Conservation (phyloP, 225 moss, liverwort and hornwort species). For the Physcomitrellopsis africana region DNA sequence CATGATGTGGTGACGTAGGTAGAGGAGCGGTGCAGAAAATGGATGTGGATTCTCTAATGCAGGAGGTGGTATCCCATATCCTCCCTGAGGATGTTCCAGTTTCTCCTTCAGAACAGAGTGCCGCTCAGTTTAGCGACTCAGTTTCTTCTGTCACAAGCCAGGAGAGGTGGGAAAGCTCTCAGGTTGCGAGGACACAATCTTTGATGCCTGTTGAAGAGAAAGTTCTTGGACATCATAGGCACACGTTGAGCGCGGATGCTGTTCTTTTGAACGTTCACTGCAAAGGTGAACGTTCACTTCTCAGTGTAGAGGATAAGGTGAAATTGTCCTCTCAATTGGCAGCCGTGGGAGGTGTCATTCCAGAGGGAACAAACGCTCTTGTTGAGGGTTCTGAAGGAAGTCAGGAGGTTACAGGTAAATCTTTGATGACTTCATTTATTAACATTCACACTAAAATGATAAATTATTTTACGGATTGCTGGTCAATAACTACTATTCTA, state of each 20-base stretch:
- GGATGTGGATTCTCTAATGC: constrained; percentile 46
- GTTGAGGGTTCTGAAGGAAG: constrained; percentile 13
- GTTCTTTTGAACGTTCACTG: constrained; percentile 38
- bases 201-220: constrained; percentile 36
- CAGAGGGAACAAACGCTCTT: constrained; percentile 3
- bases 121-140: neutral
- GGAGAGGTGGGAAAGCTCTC: constrained; percentile 24
- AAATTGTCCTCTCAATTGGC: constrained; percentile 48
- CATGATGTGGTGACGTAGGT: neutral
- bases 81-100: constrained; percentile 16
- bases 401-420: constrained; percentile 28
- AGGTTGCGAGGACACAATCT: constrained; percentile 22
- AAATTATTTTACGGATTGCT: no score
- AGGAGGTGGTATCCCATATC: constrained; percentile 30
- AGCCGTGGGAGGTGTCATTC: constrained; percentile 21
- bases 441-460: no score
- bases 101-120: neutral
- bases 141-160: neutral
- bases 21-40: constrained; percentile 29
- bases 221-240: constrained; percentile 43
- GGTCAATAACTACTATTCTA: no score
- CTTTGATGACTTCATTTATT: neutral
- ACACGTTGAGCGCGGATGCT: constrained; percentile 46
- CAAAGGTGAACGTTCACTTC: no score
- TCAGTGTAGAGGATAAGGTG: constrained; percentile 49